Conservation (phyloP, 1,284 basidiomycete species). For the Ganoderma sinense region DNA sequence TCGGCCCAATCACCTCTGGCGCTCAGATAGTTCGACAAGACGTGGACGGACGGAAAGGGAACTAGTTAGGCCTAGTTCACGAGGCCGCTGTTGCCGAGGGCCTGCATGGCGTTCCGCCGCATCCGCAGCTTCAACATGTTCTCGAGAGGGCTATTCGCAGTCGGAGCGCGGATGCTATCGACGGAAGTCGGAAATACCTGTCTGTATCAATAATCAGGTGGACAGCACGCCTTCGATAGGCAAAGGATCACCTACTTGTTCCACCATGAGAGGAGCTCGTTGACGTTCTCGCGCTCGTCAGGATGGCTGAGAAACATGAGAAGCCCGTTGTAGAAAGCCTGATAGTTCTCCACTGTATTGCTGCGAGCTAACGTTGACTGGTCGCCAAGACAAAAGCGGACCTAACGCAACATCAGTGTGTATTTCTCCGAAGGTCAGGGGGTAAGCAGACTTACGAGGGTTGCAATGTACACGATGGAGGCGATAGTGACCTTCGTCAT, state of each 20-base stretch:
- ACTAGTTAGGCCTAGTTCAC: not conserved
- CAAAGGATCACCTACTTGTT: not conserved
- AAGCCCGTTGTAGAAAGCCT: not conserved
- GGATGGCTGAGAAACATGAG: not conserved
- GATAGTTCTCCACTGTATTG: not conserved
- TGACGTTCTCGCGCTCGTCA: not conserved
- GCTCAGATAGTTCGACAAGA: not conserved
- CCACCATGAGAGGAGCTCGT: not conserved
- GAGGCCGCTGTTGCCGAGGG: not conserved
- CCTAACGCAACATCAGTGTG: not conserved
- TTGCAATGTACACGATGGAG: not conserved
- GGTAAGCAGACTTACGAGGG: not conserved
- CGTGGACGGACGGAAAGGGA: no score
- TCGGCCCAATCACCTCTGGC: not conserved
- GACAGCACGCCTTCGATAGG: not conserved
- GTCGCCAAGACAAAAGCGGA: not conserved
- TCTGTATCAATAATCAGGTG: not conserved
- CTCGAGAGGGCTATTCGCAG: not conserved
- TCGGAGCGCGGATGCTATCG: not conserved
- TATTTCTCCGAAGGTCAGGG: not conserved
- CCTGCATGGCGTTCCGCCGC: not conserved
- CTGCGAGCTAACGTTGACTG: not conserved
- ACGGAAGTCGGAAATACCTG: not conserved
- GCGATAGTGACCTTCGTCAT: not conserved
- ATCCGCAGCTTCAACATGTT: no score